A percentile compares a stretch with the other conserved stretches of the same genome.
Evolutionary conservation across 2,329 filamentous ascomycete species (phyloP).

Genomic region (Aspergillus unguis): DNA sequence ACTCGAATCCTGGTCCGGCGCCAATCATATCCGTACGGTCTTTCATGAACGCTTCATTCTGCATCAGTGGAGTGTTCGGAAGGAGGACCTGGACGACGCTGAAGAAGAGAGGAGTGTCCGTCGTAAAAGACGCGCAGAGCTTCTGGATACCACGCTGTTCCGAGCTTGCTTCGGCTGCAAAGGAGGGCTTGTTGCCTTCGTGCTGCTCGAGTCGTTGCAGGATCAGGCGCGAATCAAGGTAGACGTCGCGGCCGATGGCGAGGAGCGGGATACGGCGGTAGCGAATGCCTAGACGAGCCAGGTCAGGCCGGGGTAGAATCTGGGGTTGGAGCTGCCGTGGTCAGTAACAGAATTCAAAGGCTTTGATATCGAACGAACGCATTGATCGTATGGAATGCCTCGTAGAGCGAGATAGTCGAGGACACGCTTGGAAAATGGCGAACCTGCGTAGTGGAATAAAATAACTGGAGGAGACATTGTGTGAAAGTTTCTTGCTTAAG

Average conservation of each 20-base stretch:
- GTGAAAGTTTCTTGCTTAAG: neutral
- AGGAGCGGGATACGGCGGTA: constrained; percentile 8
- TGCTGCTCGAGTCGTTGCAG: neutral
- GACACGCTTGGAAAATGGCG: constrained; percentile 1
- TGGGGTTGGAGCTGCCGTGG: constrained; percentile 3
- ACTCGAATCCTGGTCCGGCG: neutral
- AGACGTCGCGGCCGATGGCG: constrained; percentile 6
- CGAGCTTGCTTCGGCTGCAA: neutral
- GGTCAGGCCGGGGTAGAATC: constrained; percentile 4
- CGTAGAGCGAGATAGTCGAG: constrained; percentile 7
- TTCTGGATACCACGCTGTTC: neutral
- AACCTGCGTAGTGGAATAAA: constrained; percentile 5
- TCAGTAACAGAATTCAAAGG: neutral
- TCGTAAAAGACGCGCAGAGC: neutral
- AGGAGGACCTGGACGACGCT: constrained; percentile 6
- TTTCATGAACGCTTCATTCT: constrained; percentile 4
- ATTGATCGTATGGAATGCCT: constrained; percentile 9
- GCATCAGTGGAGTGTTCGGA: constrained; percentile 1
- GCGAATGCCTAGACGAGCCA: constrained; percentile 3
- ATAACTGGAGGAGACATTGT: neutral
- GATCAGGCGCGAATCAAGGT: constrained; percentile 9
- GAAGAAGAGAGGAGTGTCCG: constrained; percentile 4
- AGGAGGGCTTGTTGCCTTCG: neutral
- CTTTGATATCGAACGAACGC: neutral
- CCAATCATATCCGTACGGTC: constrained; percentile 7